phyloP scores from a whole-genome alignment of 305 asterid genomes.

The Caryopteris hybrid region DNA sequence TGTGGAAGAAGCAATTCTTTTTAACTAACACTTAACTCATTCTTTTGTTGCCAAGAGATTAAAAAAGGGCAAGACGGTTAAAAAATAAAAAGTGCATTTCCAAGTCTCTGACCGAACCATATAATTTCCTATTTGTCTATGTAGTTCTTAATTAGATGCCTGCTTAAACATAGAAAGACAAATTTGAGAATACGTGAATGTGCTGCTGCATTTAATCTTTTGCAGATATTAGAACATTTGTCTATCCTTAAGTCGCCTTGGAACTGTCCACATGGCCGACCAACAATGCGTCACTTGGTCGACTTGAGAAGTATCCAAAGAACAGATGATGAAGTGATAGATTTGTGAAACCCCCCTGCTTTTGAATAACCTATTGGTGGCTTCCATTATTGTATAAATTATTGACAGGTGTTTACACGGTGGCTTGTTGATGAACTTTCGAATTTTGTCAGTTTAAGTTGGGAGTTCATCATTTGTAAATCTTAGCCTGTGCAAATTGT shows the following conservation, averaged over 20 bases:
- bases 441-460: too few relatives aligned
- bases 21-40: too few relatives aligned
- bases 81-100: not conserved
- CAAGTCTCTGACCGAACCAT: not conserved
- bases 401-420: not conserved
- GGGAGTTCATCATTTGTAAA: not conserved
- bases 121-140: not conserved
- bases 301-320: conserved; percentile 51
- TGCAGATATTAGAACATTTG: conserved; percentile 82
- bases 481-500: not conserved
- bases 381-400: not conserved
- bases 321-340: conserved; percentile 36
- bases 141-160: not conserved
- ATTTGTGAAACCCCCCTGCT: not conserved
- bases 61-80: too few relatives aligned
- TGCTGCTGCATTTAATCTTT: not conserved
- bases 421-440: not conserved
- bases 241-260: conserved; percentile 84
- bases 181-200: not conserved
- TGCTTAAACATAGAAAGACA: not conserved
- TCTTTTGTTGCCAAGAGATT: too few relatives aligned
- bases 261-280: conserved; percentile 98
- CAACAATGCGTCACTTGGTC: conserved; percentile 98
- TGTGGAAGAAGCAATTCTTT: too few relatives aligned
- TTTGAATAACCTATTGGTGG: not conserved